Percentiles rank a stretch among this genome's conserved stretches.
These are phyloP conservation scores for Botryotinia convoluta DNA, from an alignment of 2,329 filamentous ascomycete genomes.

Conservation along the genomic window DNA sequence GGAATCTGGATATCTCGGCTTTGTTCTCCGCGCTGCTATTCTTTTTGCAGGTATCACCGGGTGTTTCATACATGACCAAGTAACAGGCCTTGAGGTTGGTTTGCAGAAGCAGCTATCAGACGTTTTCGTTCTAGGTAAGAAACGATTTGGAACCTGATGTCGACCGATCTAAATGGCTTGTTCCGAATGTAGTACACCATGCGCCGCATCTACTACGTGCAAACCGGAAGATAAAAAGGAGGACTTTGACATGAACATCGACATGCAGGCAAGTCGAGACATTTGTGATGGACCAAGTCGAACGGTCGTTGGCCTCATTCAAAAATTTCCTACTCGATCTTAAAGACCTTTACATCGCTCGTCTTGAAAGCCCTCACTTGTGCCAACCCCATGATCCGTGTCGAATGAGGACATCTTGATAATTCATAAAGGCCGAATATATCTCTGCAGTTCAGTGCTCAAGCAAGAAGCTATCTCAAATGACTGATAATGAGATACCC, in stretches of 20 bases:
- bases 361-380: background rate
- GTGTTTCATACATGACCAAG: background rate
- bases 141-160: background rate
- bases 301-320: background rate
- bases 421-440: background rate
- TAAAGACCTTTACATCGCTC: background rate
- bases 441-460: background rate
- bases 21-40: background rate
- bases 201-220: background rate
- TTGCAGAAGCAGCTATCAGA: background rate
- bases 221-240: background rate
- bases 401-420: background rate
- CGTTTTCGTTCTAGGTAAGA: background rate
- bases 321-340: background rate
- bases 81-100: background rate
- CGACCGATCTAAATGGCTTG: background rate
- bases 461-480: background rate
- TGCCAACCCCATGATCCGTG: background rate
- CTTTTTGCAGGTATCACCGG: background rate
- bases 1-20: background rate
- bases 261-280: background rate
- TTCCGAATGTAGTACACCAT: background rate
- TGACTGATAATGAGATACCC: background rate
- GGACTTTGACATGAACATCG: background rate
- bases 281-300: background rate